Conservation (phyloP, 2,329 filamentous ascomycete species). For the Akanthomyces dipterigenus region DNA sequence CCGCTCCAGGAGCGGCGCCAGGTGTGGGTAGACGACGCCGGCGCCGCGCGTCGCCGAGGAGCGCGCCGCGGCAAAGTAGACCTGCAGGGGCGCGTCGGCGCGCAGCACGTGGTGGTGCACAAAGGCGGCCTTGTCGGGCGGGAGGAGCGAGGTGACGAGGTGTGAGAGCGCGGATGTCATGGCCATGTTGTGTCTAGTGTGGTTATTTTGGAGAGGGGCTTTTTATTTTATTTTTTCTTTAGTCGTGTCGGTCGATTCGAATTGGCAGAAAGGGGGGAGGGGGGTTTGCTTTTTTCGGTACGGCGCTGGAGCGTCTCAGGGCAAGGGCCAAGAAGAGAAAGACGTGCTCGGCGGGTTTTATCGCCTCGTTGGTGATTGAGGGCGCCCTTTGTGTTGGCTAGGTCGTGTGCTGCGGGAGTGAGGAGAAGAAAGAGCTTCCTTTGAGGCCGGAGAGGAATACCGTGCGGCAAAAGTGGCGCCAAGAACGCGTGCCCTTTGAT, state of each 20-base stretch:
- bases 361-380: neutral
- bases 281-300: too few relatives aligned
- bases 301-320: neutral
- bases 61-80: slow-evolving; percentile 29
- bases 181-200: slow-evolving; percentile 21
- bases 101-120: slow-evolving; percentile 42
- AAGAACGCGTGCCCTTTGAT: neutral
- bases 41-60: slow-evolving; percentile 23
- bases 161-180: slow-evolving; percentile 22
- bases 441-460: neutral
- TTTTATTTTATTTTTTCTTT: neutral
- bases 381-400: too few relatives aligned
- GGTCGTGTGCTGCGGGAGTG: too few relatives aligned
- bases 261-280: too few relatives aligned
- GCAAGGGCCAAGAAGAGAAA: neutral
- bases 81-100: slow-evolving; percentile 38
- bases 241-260: neutral
- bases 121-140: slow-evolving; percentile 36
- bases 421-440: too few relatives aligned
- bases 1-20: slow-evolving; percentile 38
- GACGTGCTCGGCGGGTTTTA: too few relatives aligned
- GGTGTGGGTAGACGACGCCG: slow-evolving; percentile 31
- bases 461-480: neutral
- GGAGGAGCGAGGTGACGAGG: slow-evolving; percentile 35
- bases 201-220: neutral